Evolutionary conservation across 352 stramenopile genomes (phyloP).

Genomic region (Phytophthora lateralis): DNA sequence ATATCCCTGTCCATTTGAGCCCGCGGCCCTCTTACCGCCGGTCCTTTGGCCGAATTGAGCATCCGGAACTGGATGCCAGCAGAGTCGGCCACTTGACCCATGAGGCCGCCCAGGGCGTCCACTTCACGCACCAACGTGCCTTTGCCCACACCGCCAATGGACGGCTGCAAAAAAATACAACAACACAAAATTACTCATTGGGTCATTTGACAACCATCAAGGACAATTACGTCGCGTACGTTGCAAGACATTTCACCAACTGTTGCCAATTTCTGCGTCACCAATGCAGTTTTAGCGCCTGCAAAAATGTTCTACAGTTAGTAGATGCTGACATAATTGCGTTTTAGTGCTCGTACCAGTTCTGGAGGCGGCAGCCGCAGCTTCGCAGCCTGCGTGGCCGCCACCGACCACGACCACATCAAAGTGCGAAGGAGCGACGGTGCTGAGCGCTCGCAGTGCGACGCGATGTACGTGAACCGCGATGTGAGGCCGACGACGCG

Average conservation of each 20-base stretch:
- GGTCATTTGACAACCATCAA: not conserved
- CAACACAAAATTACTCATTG: not conserved
- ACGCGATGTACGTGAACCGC: constrained; percentile 13
- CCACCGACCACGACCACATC: constrained; percentile 70
- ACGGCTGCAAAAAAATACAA: constrained; percentile 65
- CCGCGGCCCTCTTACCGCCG: constrained; percentile 87
- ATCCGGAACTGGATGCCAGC: constrained; percentile 97
- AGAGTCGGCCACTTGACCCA: constrained; percentile 95
- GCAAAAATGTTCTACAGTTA: constrained; percentile 1
- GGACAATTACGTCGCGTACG: constrained; percentile 42
- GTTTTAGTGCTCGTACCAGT: constrained; percentile 35
- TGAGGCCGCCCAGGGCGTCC: constrained; percentile 97
- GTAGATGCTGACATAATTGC: not conserved
- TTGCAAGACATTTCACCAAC: constrained; percentile 99
- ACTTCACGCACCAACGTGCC: constrained; percentile 98
- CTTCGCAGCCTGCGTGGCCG: constrained; percentile 66
- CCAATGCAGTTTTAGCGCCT: constrained; percentile 94
- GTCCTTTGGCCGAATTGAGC: constrained; percentile 95
- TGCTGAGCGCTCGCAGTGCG: constrained; percentile 25
- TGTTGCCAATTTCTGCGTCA: constrained; percentile 96
- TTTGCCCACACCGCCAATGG: constrained; percentile 98
- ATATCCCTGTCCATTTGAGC: constrained; percentile 98
- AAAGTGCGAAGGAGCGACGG: constrained; percentile 26
- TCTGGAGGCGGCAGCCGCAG: constrained; percentile 53
- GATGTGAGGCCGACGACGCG: constrained; percentile 16